Evolutionary conservation across 441 rosid species (phyloP).

Genomic region (Brassica hybrid): DNA sequence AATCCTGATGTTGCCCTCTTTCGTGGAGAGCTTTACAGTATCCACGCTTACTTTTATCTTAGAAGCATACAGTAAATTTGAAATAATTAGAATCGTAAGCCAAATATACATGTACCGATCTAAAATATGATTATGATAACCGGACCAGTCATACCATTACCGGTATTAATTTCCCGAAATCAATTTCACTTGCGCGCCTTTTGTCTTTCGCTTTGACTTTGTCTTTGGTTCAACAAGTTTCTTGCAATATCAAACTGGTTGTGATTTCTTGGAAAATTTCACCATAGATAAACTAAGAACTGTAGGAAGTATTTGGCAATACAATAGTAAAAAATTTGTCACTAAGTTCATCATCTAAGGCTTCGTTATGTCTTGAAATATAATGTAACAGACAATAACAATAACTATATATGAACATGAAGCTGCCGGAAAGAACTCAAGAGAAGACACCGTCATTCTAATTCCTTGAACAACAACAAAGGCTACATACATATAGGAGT

Average conservation of each 20-base stretch:
- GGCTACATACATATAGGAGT: constrained; percentile 28
- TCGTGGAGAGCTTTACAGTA: not conserved
- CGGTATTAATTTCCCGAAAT: not conserved
- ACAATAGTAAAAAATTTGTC: too few relatives aligned
- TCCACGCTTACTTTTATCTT: not conserved
- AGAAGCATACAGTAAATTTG: not conserved
- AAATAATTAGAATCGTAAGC: not conserved
- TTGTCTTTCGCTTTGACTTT: not conserved
- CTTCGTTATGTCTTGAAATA: too few relatives aligned
- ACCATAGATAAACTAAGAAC: too few relatives aligned
- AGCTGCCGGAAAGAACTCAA: constrained; percentile 63
- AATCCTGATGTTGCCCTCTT: not conserved
- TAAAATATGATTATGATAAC: too few relatives aligned
- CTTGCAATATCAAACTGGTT: too few relatives aligned
- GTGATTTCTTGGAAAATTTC: too few relatives aligned
- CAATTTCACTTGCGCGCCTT: not conserved
- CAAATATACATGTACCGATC: not conserved
- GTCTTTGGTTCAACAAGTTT: too few relatives aligned
- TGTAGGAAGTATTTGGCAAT: too few relatives aligned
- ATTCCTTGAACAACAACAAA: too few relatives aligned
- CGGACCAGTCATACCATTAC: not conserved
- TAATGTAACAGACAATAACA: not conserved
- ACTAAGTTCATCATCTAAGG: too few relatives aligned
- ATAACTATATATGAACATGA: constrained; percentile 48
- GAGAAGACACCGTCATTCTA: constrained; percentile 63